Conservation (phyloP, 2,329 filamentous ascomycete genomes). For the Trichoderma citrinoviride region DNA sequence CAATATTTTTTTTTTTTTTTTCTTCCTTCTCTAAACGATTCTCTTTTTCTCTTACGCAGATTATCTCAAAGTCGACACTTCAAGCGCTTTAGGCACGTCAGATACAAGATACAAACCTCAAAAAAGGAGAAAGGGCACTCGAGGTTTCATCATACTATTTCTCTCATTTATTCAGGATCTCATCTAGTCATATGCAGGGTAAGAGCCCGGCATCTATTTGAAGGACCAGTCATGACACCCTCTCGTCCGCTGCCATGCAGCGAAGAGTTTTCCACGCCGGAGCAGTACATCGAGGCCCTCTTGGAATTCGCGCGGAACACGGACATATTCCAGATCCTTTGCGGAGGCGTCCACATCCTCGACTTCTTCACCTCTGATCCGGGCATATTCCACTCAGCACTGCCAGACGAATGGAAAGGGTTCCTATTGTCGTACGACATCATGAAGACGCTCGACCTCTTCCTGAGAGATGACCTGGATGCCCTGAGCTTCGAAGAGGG, state of each 20-base stretch:
- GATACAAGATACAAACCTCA: background rate
- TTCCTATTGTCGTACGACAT: conserved; percentile 72
- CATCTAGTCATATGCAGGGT: background rate
- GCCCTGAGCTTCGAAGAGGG: conserved; percentile 29
- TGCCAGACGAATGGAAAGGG: conserved; percentile 76
- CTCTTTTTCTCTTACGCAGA: background rate
- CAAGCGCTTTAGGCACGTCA: background rate
- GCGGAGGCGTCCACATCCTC: conserved; percentile 92
- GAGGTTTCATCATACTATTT: too few species aligned
- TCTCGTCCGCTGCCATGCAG: conserved; percentile 63
- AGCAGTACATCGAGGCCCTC: conserved; percentile 76
- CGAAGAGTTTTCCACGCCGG: conserved; percentile 65
- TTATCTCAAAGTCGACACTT: background rate
- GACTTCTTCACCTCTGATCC: conserved; percentile 91
- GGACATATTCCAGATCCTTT: conserved; percentile 79
- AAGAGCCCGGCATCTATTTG: background rate
- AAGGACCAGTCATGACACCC: conserved; percentile 43
- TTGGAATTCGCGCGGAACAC: conserved; percentile 73
- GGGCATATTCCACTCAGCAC: conserved; percentile 72
- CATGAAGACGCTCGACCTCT: conserved; percentile 73
- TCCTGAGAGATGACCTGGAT: conserved; percentile 73
- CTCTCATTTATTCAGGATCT: background rate
- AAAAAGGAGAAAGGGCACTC: too few species aligned
- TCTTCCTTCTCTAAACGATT: background rate
- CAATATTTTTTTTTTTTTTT: background rate